Conservation (phyloP, 495 filamentous ascomycete genomes). For the Tuber melanosporum region DNA sequence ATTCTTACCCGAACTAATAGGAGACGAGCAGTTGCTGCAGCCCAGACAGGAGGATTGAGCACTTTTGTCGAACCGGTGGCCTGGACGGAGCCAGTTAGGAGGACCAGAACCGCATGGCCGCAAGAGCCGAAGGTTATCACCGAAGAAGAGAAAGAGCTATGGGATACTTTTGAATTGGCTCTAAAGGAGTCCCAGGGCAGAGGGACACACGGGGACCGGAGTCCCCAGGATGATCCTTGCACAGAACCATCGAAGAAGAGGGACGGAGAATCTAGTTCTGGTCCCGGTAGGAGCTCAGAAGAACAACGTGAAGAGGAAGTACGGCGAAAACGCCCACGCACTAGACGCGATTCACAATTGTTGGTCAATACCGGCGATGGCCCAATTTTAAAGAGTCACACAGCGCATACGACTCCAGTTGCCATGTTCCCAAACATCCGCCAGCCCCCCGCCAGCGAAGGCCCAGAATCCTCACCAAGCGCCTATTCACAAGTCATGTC, state of each 20-base stretch:
- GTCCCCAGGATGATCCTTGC: neutral
- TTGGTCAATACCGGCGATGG: neutral
- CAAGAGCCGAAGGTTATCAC: conserved; percentile 31
- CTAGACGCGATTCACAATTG: conserved; percentile 38
- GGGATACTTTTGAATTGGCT: conserved; percentile 40
- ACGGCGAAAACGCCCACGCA: conserved; percentile 37
- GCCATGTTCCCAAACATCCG: neutral
- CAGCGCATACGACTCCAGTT: neutral
- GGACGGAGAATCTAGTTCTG: conserved; percentile 21
- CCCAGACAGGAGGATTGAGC: conserved; percentile 30
- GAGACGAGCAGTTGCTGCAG: conserved; percentile 36
- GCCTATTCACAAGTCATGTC: conserved; percentile 4
- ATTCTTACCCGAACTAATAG: conserved; percentile 4
- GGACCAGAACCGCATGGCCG: conserved; percentile 33
- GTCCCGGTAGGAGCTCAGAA: neutral
- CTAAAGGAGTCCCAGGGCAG: conserved; percentile 12
- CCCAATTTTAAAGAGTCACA: neutral
- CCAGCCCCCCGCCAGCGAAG: neutral
- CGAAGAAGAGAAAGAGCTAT: conserved; percentile 36
- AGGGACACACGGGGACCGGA: neutral
- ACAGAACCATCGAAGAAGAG: conserved; percentile 21
- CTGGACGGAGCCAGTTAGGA: conserved; percentile 33
- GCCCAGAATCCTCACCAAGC: neutral
- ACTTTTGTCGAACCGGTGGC: conserved; percentile 31
- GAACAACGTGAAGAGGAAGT: conserved; percentile 19